These are phyloP conservation scores for Escovopsis weberi DNA, from an alignment of 2,329 filamentous ascomycete genomes.

Conservation along the genomic window DNA sequence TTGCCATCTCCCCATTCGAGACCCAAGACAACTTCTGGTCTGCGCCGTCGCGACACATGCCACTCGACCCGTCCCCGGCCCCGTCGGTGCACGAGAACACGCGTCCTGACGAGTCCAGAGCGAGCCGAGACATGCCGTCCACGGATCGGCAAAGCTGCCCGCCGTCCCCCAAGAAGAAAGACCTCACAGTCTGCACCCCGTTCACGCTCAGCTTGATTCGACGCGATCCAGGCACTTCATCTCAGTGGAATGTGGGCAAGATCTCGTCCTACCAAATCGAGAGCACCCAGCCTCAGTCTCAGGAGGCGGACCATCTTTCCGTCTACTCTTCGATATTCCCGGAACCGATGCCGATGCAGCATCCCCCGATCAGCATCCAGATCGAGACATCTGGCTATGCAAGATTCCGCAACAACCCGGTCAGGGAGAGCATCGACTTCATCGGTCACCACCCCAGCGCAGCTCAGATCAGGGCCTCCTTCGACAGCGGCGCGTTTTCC, in stretches of 20 bases:
- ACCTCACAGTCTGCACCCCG: conserved; percentile 16
- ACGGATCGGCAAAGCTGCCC: conserved; percentile 13
- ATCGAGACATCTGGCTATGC: conserved; percentile 42
- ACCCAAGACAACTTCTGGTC: neutral
- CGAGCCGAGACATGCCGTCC: neutral
- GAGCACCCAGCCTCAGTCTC: conserved; percentile 11
- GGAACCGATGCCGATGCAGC: conserved; percentile 2
- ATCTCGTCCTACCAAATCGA: conserved; percentile 42
- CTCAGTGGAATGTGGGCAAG: conserved; percentile 63
- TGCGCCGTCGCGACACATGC: neutral
- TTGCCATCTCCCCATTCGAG: conserved; percentile 3
- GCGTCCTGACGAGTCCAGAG: conserved; percentile 1
- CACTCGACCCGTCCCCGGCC: neutral
- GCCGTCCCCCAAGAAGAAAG: conserved; percentile 23
- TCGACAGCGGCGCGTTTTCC: conserved; percentile 3
- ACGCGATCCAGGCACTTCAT: conserved; percentile 52
- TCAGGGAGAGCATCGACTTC: conserved; percentile 19
- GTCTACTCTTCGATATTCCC: conserved; percentile 10
- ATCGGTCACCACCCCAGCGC: conserved; percentile 7
- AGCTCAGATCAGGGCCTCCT: neutral
- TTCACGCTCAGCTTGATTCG: conserved; percentile 53
- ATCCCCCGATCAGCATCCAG: conserved; percentile 34
- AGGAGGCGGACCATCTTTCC: conserved; percentile 10
- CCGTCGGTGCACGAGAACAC: neutral
- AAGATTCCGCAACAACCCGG: conserved; percentile 38